Conservation (phyloP, 331 rosid species). For the Pyrus hybrid region DNA sequence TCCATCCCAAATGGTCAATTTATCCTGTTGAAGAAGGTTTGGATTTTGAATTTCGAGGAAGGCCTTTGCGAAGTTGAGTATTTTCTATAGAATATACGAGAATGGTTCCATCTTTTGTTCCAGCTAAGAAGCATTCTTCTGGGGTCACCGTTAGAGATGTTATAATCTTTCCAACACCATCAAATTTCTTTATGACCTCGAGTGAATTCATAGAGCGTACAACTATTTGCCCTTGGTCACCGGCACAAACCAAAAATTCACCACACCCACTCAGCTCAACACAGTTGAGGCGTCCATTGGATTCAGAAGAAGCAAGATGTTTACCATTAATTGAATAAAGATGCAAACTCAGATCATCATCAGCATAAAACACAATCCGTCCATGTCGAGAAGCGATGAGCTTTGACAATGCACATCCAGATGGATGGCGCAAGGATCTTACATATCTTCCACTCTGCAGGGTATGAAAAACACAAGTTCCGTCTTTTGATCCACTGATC, state of each 20-base stretch:
- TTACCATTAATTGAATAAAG: slow-evolving; percentile 92
- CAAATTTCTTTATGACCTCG: slow-evolving; percentile 66
- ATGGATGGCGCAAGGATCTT: slow-evolving; percentile 77
- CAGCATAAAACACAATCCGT: slow-evolving; percentile 77
- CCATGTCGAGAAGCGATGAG: slow-evolving; percentile 81
- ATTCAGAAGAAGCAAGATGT: slow-evolving; percentile 85
- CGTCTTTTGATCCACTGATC: slow-evolving; percentile 97
- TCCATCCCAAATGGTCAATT: slow-evolving; percentile 14
- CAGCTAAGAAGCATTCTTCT: slow-evolving; percentile 96
- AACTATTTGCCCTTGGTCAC: slow-evolving; percentile 96
- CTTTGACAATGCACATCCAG: slow-evolving; percentile 85
- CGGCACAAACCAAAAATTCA: slow-evolving; percentile 87
- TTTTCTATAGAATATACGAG: slow-evolving; percentile 87
- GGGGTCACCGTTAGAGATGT: slow-evolving; percentile 77
- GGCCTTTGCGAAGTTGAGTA: slow-evolving; percentile 64
- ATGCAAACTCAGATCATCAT: slow-evolving; percentile 93
- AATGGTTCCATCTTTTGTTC: slow-evolving; percentile 84
- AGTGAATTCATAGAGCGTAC: slow-evolving; percentile 88
- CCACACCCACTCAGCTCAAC: slow-evolving; percentile 78
- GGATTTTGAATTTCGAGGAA: slow-evolving; percentile 45
- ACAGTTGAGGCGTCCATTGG: slow-evolving; percentile 89
- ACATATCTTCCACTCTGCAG: slow-evolving; percentile 88
- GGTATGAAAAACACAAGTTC: slow-evolving; percentile 92
- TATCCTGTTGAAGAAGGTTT: slow-evolving; percentile 36
- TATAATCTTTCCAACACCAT: slow-evolving; percentile 78